Conservation (phyloP, 192 early-diverging fungal species). For the Coemansia sp. region DNA sequence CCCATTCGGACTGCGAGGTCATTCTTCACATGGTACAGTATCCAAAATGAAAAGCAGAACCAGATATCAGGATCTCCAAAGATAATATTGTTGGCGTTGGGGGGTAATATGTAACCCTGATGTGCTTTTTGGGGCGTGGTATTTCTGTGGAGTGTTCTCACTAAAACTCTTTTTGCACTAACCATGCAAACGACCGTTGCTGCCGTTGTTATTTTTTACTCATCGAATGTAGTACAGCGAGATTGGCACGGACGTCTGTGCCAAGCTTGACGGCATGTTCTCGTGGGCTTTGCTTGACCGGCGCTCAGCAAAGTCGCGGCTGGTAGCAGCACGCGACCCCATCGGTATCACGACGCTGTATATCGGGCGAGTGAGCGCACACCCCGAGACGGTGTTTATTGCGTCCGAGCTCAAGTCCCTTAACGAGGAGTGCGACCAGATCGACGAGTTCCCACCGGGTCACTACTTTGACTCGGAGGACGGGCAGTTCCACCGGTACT, state of each 20-base stretch:
- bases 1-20: conserved; percentile 97
- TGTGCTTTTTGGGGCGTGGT: background rate
- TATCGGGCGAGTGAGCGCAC: conserved; percentile 81
- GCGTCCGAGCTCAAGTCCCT: conserved; percentile 95
- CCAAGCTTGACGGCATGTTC: conserved; percentile 96
- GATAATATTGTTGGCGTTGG: background rate
- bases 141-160: background rate
- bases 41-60: background rate
- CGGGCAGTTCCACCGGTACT: conserved; percentile 82
- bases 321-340: conserved; percentile 95
- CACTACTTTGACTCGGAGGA: conserved; percentile 86
- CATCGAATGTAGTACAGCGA: conserved; percentile 71
- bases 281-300: conserved; percentile 90
- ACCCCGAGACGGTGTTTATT: conserved; percentile 90
- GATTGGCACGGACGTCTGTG: conserved; percentile 78
- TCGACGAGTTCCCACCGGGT: conserved; percentile 97
- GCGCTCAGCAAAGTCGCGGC: conserved; percentile 67
- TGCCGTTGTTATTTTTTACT: conserved; percentile 19
- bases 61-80: background rate
- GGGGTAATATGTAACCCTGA: background rate
- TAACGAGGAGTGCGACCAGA: conserved; percentile 96
- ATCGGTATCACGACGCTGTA: conserved; percentile 99
- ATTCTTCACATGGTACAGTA: conserved; percentile 75
- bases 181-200: background rate
- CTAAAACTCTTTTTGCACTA: conserved; percentile 5